Conservation (phyloP, 2,329 filamentous ascomycete genomes). For the Xylariaceae sp. region DNA sequence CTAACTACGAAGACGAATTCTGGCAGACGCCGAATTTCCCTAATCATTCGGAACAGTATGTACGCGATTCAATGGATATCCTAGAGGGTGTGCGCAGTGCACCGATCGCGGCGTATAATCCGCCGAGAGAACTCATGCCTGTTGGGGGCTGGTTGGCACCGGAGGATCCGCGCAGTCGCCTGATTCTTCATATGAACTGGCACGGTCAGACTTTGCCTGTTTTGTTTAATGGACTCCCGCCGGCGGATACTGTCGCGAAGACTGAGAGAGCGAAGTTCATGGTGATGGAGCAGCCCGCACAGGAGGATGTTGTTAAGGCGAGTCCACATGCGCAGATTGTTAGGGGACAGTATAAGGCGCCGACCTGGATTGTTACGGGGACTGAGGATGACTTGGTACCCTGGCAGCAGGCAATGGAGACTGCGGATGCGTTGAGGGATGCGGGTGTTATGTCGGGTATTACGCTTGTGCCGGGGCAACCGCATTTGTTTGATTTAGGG, state of each 20-base stretch:
- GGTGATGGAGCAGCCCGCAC: constrained; percentile 4
- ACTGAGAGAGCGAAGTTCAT: neutral
- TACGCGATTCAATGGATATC: neutral
- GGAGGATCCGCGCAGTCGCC: constrained; percentile 34
- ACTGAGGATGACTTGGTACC: constrained; percentile 29
- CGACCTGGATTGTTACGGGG: constrained; percentile 31
- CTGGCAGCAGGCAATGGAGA: constrained; percentile 23
- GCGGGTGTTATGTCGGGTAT: constrained; percentile 13
- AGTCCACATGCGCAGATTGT: constrained; percentile 28
- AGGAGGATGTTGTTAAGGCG: constrained; percentile 16
- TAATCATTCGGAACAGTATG: neutral
- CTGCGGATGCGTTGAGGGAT: constrained; percentile 18
- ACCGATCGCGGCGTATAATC: constrained; percentile 17
- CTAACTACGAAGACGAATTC: constrained; percentile 20
- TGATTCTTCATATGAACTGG: constrained; percentile 41
- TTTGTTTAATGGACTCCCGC: constrained; percentile 29
- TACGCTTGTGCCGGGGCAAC: constrained; percentile 9
- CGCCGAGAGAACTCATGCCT: neutral
- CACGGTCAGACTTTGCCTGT: constrained; percentile 35
- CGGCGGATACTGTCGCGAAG: neutral
- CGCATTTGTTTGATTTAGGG: constrained; percentile 14
- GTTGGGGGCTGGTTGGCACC: constrained; percentile 24
- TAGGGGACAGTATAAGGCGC: constrained; percentile 23
- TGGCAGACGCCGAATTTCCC: neutral
- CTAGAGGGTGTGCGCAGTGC: neutral